A percentile compares a stretch with the other conserved stretches of the same genome.
phyloP scores from a whole-genome alignment of 495 filamentous ascomycete genomes.

The Articulospora tetracladia region DNA sequence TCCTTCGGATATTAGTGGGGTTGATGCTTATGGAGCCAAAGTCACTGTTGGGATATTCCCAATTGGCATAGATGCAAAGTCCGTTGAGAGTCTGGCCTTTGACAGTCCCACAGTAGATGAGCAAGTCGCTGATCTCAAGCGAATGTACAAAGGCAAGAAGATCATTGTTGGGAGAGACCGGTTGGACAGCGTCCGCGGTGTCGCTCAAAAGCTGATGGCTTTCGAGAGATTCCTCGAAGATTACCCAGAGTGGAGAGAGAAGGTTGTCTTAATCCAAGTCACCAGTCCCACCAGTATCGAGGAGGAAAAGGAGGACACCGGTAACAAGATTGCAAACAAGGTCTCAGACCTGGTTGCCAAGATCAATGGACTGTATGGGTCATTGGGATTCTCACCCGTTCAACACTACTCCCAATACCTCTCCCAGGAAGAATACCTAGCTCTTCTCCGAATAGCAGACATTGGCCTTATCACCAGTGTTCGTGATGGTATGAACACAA shows the following conservation, averaged over 20 bases:
- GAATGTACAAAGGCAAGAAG: slow-evolving; percentile 75
- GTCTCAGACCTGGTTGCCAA: slow-evolving; percentile 83
- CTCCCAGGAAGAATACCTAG: slow-evolving; percentile 82
- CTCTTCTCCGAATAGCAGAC: slow-evolving; percentile 79
- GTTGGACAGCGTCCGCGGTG: slow-evolving; percentile 82
- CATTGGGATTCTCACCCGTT: slow-evolving; percentile 78
- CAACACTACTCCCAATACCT: slow-evolving; percentile 93
- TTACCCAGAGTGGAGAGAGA: slow-evolving; percentile 83
- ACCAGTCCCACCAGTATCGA: slow-evolving; percentile 81
- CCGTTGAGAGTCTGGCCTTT: slow-evolving; percentile 69
- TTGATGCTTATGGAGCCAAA: slow-evolving; percentile 83
- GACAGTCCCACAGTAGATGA: slow-evolving; percentile 60
- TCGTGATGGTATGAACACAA: slow-evolving; percentile 95
- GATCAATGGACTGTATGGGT: slow-evolving; percentile 87
- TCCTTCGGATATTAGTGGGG: slow-evolving; percentile 71
- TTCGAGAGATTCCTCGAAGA: slow-evolving; percentile 86
- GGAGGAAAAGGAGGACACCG: slow-evolving; percentile 63
- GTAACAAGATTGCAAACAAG: slow-evolving; percentile 73
- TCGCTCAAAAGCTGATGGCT: slow-evolving; percentile 87
- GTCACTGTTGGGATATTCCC: slow-evolving; percentile 88
- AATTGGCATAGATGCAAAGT: slow-evolving; percentile 79
- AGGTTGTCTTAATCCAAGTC: slow-evolving; percentile 93
- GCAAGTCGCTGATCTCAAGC: slow-evolving; percentile 60
- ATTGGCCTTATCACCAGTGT: slow-evolving; percentile 90
- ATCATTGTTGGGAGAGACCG: slow-evolving; percentile 95